phyloP scores from a whole-genome alignment of 192 early-diverging fungal species.

The Mortierella claussenii region DNA sequence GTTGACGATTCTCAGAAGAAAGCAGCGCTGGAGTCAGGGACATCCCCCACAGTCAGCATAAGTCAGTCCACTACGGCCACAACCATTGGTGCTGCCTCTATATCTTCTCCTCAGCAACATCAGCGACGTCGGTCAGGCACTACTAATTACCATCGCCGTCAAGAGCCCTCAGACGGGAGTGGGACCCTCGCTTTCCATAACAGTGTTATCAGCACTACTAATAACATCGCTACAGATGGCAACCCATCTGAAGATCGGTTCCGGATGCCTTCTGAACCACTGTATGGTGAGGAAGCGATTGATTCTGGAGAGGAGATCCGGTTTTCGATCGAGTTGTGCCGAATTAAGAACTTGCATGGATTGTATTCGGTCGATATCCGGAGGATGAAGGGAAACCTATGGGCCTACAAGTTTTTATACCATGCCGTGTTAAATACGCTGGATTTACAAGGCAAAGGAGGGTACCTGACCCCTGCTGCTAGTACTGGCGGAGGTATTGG shows the following conservation, averaged over 20 bases:
- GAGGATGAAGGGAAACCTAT: slow-evolving; percentile 77
- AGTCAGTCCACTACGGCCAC: slow-evolving; percentile 23
- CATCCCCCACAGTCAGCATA: background rate
- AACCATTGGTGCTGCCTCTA: slow-evolving; percentile 6
- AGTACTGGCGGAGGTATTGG: too few species aligned
- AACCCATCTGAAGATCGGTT: background rate
- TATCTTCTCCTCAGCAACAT: background rate
- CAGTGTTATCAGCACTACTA: background rate
- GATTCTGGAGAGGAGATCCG: slow-evolving; percentile 85
- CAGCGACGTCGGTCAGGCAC: too few species aligned
- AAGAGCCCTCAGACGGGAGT: slow-evolving; percentile 3
- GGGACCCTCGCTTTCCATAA: background rate
- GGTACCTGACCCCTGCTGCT: slow-evolving; percentile 58
- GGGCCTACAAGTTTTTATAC: slow-evolving; percentile 84
- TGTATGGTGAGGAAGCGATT: slow-evolving; percentile 64
- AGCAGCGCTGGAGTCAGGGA: background rate
- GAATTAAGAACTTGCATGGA: slow-evolving; percentile 88
- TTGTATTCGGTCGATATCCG: slow-evolving; percentile 80
- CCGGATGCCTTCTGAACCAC: slow-evolving; percentile 15
- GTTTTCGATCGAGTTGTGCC: slow-evolving; percentile 89
- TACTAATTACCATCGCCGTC: background rate
- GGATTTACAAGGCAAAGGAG: slow-evolving; percentile 59
- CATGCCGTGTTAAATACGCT: slow-evolving; percentile 63
- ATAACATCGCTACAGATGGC: background rate
- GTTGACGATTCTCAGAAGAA: too few species aligned